phyloP scores from a whole-genome alignment of 352 stramenopile genomes.

The Phytopythium aichiense region DNA sequence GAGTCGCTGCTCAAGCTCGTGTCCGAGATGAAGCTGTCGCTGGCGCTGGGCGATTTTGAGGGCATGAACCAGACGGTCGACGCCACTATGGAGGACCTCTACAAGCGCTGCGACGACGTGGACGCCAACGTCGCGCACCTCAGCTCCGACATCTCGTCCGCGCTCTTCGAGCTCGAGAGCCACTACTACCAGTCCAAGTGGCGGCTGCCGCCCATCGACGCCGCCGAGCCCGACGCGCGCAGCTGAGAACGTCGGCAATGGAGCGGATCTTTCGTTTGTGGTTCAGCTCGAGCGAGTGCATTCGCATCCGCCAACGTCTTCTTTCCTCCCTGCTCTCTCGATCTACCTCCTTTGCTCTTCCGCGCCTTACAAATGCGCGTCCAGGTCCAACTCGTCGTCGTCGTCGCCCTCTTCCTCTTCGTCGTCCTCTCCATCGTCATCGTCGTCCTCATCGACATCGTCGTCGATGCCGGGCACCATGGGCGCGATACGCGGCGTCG shows the following conservation, averaged over 20 bases:
- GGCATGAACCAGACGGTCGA: conserved; percentile 86
- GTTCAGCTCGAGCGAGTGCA: background rate
- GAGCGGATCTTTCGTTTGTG: background rate
- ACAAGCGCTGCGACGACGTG: conserved; percentile 77
- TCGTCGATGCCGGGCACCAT: conserved; percentile 26
- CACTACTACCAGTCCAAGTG: conserved; percentile 86
- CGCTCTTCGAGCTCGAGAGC: conserved; percentile 78
- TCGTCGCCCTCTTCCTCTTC: conserved; percentile 51
- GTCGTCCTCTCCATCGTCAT: conserved; percentile 45
- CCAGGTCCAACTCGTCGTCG: conserved; percentile 21
- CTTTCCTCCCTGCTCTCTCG: background rate
- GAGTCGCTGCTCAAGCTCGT: conserved; percentile 80
- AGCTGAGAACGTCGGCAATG: background rate
- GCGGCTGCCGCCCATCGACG: conserved; percentile 35
- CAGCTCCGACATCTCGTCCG: conserved; percentile 73
- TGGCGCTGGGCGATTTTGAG: conserved; percentile 79
- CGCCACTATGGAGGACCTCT: conserved; percentile 58
- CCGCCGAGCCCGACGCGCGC: conserved; percentile 21
- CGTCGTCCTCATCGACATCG: conserved; percentile 33
- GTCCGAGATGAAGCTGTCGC: conserved; percentile 77
- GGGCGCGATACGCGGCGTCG: conserved; percentile 20
- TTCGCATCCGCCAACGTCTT: conserved; percentile 9
- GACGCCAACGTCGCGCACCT: conserved; percentile 75
- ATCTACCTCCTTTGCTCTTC: background rate
- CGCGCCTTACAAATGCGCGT: background rate